Conservation (phyloP, 2,329 filamentous ascomycete genomes). For the Ceratocystis colombiana region DNA sequence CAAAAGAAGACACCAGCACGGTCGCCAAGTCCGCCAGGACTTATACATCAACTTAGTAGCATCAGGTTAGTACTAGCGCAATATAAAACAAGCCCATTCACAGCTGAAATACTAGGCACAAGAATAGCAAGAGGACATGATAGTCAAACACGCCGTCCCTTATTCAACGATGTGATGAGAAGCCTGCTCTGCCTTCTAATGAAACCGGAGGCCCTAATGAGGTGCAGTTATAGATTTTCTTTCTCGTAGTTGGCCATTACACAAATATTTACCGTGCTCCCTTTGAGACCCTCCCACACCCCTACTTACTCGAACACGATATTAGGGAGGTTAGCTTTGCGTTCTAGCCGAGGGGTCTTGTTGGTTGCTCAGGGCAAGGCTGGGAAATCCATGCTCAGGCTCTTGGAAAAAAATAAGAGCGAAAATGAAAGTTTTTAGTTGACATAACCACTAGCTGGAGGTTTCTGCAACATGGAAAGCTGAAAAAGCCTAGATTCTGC, state of each 20-base stretch:
- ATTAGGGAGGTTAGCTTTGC: slow-evolving; percentile 7
- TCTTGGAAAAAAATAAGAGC: neutral
- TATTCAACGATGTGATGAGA: neutral
- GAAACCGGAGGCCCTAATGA: neutral
- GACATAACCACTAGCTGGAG: neutral
- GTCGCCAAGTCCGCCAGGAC: neutral
- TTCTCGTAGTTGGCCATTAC: neutral
- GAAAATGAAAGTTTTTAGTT: neutral
- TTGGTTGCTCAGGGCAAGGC: neutral
- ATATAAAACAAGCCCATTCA: slow-evolving; percentile 8
- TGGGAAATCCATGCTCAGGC: neutral
- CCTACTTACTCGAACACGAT: neutral
- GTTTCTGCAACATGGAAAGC: slow-evolving; percentile 2
- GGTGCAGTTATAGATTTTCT: neutral
- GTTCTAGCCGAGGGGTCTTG: neutral
- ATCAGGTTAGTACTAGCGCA: neutral
- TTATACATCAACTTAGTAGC: no score
- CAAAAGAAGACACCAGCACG: neutral
- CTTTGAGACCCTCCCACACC: neutral
- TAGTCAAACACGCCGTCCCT: neutral
- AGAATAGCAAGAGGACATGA: neutral
- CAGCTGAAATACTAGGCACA: neutral
- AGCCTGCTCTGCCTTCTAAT: neutral
- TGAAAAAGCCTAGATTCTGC: slow-evolving; percentile 10
- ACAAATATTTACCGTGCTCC: neutral